Evolutionary conservation across 176 grass and related monocot species (phyloP).

Genomic region (Oropetium thomaeum): DNA sequence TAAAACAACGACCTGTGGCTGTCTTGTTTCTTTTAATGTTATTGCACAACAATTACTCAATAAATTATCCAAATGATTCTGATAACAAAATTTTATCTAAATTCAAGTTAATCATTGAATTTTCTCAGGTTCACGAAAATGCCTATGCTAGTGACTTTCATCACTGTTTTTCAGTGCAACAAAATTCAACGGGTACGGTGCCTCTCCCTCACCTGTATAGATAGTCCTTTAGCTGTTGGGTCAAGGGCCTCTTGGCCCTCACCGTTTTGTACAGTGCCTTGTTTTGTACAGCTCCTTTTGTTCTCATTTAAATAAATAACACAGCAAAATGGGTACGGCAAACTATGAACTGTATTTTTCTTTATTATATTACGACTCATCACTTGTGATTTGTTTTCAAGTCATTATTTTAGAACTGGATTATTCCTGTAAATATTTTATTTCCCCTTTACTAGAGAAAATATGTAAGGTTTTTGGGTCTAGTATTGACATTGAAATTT

Average conservation of each 20-base stretch:
- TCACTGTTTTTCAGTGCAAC: conserved; percentile 70
- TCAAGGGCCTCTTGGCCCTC: no score
- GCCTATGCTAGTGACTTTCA: conserved; percentile 86
- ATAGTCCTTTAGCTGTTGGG: no score
- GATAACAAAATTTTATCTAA: neutral
- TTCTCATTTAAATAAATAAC: no score
- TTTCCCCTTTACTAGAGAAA: neutral
- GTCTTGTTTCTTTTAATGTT: neutral
- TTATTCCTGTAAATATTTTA: neutral
- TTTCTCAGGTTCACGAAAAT: conserved; percentile 93
- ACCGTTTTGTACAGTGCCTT: no score
- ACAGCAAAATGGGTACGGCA: conserved; percentile 55
- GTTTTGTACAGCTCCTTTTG: no score
- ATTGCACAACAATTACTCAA: conserved; percentile 1
- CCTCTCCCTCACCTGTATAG: no score
- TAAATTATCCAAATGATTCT: neutral
- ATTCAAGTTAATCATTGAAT: conserved; percentile 22
- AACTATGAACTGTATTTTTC: conserved; percentile 8
- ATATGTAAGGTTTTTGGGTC: neutral
- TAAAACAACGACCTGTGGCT: neutral
- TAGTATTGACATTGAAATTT: neutral
- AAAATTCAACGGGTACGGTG: conserved; percentile 85
- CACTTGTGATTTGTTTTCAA: neutral
- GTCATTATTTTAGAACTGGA: neutral
- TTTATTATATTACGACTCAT: conserved; percentile 6